Evolutionary conservation across 2,329 filamentous ascomycete species (phyloP).

Genomic region (Alternaria novae-zelandiae): DNA sequence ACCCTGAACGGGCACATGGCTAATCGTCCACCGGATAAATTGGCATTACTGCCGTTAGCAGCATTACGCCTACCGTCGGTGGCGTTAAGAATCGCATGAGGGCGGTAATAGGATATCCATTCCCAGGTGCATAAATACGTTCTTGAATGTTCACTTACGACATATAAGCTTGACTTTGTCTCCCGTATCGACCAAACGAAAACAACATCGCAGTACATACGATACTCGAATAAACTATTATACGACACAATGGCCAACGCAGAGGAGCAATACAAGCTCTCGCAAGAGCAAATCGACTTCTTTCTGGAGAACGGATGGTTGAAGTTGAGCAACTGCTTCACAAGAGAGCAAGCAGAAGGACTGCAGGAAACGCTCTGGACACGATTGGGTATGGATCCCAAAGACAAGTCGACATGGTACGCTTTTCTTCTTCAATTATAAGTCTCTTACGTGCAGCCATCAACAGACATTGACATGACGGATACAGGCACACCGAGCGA

Average conservation of each 20-base stretch:
- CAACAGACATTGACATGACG: neutral
- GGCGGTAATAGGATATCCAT: neutral
- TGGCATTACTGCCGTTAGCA: constrained; percentile 18
- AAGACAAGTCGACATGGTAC: constrained; percentile 69
- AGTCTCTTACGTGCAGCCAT: neutral
- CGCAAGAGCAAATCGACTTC: constrained; percentile 57
- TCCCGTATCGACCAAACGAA: neutral
- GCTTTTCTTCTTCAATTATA: neutral
- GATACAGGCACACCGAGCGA: constrained; percentile 55
- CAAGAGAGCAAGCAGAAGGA: constrained; percentile 54
- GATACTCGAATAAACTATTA: neutral
- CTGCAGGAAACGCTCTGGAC: constrained; percentile 65
- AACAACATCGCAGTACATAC: neutral
- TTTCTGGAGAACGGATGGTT: constrained; percentile 65
- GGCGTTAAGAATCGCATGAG: neutral
- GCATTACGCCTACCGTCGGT: constrained; percentile 3
- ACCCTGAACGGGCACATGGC: constrained; percentile 6
- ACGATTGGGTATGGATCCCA: constrained; percentile 68
- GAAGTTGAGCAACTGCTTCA: constrained; percentile 61
- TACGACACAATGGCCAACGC: constrained; percentile 11
- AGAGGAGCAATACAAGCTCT: constrained; percentile 44
- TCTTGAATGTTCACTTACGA: neutral
- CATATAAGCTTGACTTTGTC: constrained; percentile 3
- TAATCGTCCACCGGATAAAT: constrained; percentile 36
- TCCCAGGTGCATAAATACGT: neutral